Base-by-base conservation (phyloP, 73 alveolate species). In the Stentor roeselii region DNA sequence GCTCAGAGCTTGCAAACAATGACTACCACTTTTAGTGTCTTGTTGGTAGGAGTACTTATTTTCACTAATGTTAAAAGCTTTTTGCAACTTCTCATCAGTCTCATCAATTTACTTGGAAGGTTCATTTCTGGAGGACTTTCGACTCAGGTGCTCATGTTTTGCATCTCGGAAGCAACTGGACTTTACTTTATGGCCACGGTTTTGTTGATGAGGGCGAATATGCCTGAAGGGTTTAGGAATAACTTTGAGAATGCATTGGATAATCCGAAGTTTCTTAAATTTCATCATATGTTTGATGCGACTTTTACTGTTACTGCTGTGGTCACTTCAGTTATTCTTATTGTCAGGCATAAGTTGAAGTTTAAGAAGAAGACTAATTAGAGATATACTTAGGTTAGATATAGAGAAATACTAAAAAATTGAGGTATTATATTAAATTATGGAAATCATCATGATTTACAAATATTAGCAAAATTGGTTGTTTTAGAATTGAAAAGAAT, bases 101-200 rank as follows among this genome's bases (percentile, higher is more conserved):
- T 39, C 14, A 32, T 67, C 21, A 67, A 67, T 2, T 21, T 27
- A n/a, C 37, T 21, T 34, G 41, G 50, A 27, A 67, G 37, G 37
- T 2, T 67, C 1, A 21, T 67, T 30, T 30, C 80, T 21, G 11
- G 42, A 11, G 80, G 80, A 2, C 37, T 67, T 2, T 67, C 80
- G 0, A 21, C 80, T 67, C 41, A 67, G 34, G 11, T 32, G 27
- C 37, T 67, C 41, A 1, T 67, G 37, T n/a, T 34, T 21, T 14
- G 21, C 27, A 21, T 67, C 0, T 27, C 60, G 32, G 84, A 76
- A 41, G 74, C 39, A 21, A 76, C 39, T 34, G 84, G 75, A 37
- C 40, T 38, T 37, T 76, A 76, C 39, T 76, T 76, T 40, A 76
- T 76, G 84, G 84, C 84, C 14, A 76, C 84, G 1, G 74, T 76